phyloP scores from a whole-genome alignment of 345 rosid species.

The Eutrema japonicum region DNA sequence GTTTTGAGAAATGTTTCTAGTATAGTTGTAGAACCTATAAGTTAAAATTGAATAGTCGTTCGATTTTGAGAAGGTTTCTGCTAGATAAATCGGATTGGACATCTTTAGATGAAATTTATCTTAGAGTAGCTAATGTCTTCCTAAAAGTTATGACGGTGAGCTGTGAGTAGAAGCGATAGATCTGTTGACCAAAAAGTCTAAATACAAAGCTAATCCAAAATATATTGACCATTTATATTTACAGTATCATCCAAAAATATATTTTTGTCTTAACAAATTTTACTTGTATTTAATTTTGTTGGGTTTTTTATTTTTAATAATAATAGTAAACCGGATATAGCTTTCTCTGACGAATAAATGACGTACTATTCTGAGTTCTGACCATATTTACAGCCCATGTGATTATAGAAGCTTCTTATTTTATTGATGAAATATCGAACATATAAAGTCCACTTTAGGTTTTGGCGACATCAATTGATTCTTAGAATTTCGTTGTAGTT shows the following conservation, averaged over 20 bases:
- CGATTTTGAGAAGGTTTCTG: background rate
- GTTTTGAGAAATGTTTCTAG: too few relatives aligned
- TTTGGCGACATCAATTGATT: slow-evolving; percentile 13
- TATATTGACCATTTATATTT: background rate
- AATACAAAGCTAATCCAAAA: background rate
- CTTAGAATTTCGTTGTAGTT: too few relatives aligned
- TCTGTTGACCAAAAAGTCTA: background rate
- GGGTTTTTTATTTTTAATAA: too few relatives aligned
- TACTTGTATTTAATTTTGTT: too few relatives aligned
- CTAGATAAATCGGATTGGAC: background rate
- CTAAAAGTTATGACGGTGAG: slow-evolving; percentile 7
- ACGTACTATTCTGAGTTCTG: slow-evolving; percentile 7
- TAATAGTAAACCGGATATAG: background rate
- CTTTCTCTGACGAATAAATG: slow-evolving; percentile 18
- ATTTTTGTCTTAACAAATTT: too few relatives aligned
- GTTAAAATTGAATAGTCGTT: background rate
- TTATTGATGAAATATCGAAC: background rate
- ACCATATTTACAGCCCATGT: slow-evolving; percentile 24
- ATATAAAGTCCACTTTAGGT: slow-evolving; percentile 23
- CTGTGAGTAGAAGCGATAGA: background rate
- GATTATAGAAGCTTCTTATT: slow-evolving; percentile 25
- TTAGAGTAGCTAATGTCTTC: background rate
- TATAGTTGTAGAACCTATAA: too few relatives aligned
- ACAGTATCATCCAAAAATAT: background rate
- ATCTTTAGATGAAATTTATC: background rate